Conservation (phyloP, 1,284 basidiomycete species). For the Naganishia sp. region DNA sequence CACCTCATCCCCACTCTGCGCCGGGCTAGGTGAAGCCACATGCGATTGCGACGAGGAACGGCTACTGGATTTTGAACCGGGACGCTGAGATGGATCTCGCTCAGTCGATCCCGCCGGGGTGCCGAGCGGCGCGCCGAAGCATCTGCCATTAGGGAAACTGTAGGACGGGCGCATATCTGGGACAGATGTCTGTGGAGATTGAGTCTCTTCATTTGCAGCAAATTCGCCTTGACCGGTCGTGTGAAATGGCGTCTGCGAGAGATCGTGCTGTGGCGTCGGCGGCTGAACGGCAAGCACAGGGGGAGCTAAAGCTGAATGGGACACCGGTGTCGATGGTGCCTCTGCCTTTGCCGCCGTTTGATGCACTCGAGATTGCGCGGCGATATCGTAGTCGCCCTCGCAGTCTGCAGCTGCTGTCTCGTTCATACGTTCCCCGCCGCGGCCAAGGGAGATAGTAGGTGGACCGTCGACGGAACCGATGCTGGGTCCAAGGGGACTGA, state of each 20-base stretch:
- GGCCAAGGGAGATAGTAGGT: neutral
- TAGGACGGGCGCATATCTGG: neutral
- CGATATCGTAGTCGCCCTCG: neutral
- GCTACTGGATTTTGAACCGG: slow-evolving; percentile 12
- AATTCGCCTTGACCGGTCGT: neutral
- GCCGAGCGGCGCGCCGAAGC: neutral
- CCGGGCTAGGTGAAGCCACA: neutral
- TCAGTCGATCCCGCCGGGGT: neutral
- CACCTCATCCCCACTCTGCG: neutral
- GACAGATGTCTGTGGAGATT: neutral
- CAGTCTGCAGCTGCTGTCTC: too few species aligned
- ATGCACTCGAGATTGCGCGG: neutral
- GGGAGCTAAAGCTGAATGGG: slow-evolving; percentile 4
- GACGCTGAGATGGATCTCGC: neutral
- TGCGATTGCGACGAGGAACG: slow-evolving; percentile 17
- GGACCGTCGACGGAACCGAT: neutral
- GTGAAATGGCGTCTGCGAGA: slow-evolving; percentile 11
- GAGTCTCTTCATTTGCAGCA: neutral
- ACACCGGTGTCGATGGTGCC: slow-evolving; percentile 9
- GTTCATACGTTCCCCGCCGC: neutral
- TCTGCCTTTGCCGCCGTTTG: neutral
- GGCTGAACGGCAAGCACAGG: slow-evolving; percentile 29
- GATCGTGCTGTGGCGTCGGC: slow-evolving; percentile 30
- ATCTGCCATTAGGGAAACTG: neutral
- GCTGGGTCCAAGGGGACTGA: slow-evolving; percentile 4